These are phyloP conservation scores for Verticillium dahliae DNA, from an alignment of 2,329 filamentous ascomycete genomes.

Conservation along the genomic window DNA sequence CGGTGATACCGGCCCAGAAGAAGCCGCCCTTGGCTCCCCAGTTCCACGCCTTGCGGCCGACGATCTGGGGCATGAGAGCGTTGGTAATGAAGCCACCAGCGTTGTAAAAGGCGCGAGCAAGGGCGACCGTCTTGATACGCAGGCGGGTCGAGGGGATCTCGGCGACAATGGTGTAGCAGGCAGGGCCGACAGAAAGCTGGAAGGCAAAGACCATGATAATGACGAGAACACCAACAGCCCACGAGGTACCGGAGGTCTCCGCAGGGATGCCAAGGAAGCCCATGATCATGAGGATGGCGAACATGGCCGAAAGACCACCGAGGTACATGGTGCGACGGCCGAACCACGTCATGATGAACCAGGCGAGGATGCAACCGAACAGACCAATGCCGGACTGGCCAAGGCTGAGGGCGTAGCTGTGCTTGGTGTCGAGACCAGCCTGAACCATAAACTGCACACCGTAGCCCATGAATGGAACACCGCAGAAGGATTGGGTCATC, in stretches of 20 bases:
- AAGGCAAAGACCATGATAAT: constrained; percentile 48
- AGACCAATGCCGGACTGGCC: constrained; percentile 43
- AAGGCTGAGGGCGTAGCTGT: constrained; percentile 38
- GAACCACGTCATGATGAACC: constrained; percentile 40
- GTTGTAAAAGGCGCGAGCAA: constrained; percentile 41
- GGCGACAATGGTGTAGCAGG: constrained; percentile 44
- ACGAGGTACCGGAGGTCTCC: constrained; percentile 22
- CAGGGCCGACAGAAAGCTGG: constrained; percentile 47
- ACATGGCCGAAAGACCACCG: constrained; percentile 32
- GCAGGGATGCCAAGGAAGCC: constrained; percentile 20
- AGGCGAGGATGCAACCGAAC: constrained; percentile 43
- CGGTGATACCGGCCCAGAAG: constrained; percentile 41
- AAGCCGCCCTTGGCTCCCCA: constrained; percentile 40
- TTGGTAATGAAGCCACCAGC: constrained; percentile 44
- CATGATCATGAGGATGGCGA: constrained; percentile 31
- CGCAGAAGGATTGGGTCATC: constrained; percentile 41
- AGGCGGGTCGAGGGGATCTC: constrained; percentile 48
- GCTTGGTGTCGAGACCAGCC: constrained; percentile 35
- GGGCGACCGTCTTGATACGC: constrained; percentile 46
- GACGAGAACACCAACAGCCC: constrained; percentile 39
- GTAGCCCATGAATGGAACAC: constrained; percentile 39
- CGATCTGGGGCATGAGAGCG: constrained; percentile 40
- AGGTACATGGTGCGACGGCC: constrained; percentile 45
- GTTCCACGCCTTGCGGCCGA: constrained; percentile 38
- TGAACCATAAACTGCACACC: constrained; percentile 24